Conservation (phyloP, 805 yeast genomes). For the Saccharomycopsis guyanensis region DNA sequence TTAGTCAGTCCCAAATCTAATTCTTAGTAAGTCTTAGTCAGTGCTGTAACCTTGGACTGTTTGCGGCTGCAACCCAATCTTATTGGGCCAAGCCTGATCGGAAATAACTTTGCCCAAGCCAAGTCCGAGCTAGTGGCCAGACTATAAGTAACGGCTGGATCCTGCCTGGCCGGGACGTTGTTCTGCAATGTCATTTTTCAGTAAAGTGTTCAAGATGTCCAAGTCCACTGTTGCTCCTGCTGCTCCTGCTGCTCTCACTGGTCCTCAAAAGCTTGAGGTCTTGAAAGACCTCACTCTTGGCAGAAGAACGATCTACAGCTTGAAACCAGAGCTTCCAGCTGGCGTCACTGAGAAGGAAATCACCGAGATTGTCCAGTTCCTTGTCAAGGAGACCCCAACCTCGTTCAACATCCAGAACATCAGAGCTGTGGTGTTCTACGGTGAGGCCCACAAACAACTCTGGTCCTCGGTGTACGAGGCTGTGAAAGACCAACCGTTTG, state of each 20-base stretch:
- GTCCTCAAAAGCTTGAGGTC: neutral
- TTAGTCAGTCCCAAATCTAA: too few relatives aligned
- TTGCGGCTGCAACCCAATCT: too few relatives aligned
- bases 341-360: conserved; percentile 34
- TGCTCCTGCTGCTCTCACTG: neutral
- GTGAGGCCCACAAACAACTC: conserved; percentile 36
- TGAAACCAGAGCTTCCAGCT: conserved; percentile 37
- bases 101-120: too few relatives aligned
- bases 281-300: conserved; percentile 4
- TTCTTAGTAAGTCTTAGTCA: too few relatives aligned
- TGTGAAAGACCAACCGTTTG: conserved; percentile 28
- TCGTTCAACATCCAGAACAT: conserved; percentile 44
- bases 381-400: conserved; percentile 43
- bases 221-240: too few relatives aligned
- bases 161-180: too few relatives aligned
- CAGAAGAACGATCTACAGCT: conserved; percentile 38
- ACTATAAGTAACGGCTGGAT: too few relatives aligned
- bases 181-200: neutral
- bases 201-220: neutral
- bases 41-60: too few relatives aligned
- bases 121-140: too few relatives aligned
- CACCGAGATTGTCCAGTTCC: conserved; percentile 34
- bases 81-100: too few relatives aligned
- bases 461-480: conserved; percentile 38
- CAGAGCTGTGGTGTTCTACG: conserved; percentile 41